Base-by-base conservation (phyloP, 805 yeast genomes). In the Kodamaea fukazawae region DNA sequence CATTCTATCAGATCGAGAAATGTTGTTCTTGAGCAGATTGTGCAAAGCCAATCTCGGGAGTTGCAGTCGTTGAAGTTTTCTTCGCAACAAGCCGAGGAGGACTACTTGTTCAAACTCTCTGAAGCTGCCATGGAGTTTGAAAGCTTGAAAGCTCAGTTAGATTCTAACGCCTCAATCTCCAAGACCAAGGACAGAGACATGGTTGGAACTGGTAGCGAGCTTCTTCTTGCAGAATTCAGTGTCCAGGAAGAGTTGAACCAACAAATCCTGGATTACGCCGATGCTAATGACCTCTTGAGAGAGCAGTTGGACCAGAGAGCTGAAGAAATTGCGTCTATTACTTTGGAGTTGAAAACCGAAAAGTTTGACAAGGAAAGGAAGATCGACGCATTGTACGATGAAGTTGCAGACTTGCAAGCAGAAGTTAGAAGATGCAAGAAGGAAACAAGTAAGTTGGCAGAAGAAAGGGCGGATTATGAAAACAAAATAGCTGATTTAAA, bases 401-500 rank as follows among this genome's bases (percentile, higher is more conserved):
- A 42, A 11, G 15, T 42, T 8, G 22, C 28, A 8, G 25, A 30
- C 23, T 34, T 14, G 9, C 22, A 27, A 9, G 22, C 28, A 2
- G 42, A 42, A 16, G 11, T 42, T 6, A 12, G 29, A 10, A 14
- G 13, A 4, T 38, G 20, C 29, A 39, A 23, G 11, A 29, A 34
- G 9, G 37, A 38, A 22, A 38, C 38, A 4, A n/a, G 33, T 1
- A 20, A 34, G 9, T 22, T 38, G 14, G 35, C 18, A 12, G 32
- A 35, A 29, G 23, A 34, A 17, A 41, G 32, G 30, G 38, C 14
- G 5, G 16, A 10, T 25, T 14, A 27, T 18, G 16, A 29, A 12
- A 26, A 13, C 9, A 31, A 42, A 23, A 33, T 34, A 16, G 20
- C 15, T 32, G 45, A 38, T 42, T 42, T 42, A 32, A 38, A 42